A percentile compares a stretch with the other conserved stretches of the same genome.
phyloP scores from a whole-genome alignment of 495 filamentous ascomycete species.

The Aspergillus heteromorphus region DNA sequence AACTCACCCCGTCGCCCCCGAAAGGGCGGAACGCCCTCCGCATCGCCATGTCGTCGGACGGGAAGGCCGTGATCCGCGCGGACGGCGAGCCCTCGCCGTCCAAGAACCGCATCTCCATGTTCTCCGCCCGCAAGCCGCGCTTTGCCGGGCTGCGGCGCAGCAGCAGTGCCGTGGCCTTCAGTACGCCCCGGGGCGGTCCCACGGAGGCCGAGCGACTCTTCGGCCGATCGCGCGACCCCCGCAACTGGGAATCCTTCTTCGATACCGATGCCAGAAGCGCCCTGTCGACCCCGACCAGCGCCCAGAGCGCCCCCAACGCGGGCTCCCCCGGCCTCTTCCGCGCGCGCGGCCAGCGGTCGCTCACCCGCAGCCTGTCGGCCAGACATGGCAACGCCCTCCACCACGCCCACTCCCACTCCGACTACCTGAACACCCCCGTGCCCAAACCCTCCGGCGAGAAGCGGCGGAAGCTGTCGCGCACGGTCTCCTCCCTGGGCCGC shows the following conservation, averaged over 20 bases:
- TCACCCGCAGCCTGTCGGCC: conserved; percentile 30
- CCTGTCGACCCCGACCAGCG: conserved; percentile 65
- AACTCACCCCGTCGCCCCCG: conserved; percentile 66
- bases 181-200: conserved; percentile 24
- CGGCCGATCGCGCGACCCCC: conserved; percentile 75
- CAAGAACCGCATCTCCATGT: conserved; percentile 49
- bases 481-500: conserved; percentile 61
- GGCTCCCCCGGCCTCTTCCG: conserved; percentile 68
- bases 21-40: conserved; percentile 39
- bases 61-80: conserved; percentile 43
- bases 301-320: conserved; percentile 62
- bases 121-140: conserved; percentile 46
- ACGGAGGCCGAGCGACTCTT: conserved; percentile 36
- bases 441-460: conserved; percentile 50
- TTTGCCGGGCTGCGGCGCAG: conserved; percentile 56
- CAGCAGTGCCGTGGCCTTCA: conserved; percentile 49
- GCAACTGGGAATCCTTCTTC: conserved; percentile 79
- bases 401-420: conserved; percentile 38
- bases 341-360: conserved; percentile 51
- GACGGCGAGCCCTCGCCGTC: conserved; percentile 45
- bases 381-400: conserved; percentile 54
- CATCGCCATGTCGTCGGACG: conserved; percentile 49
- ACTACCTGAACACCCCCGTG: conserved; percentile 41
- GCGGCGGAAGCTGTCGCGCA: conserved; percentile 54
- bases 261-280: conserved; percentile 67